Evolutionary conservation across 169 alveolate genomes (phyloP).

Genomic region (Cryptosporidium sp.): DNA sequence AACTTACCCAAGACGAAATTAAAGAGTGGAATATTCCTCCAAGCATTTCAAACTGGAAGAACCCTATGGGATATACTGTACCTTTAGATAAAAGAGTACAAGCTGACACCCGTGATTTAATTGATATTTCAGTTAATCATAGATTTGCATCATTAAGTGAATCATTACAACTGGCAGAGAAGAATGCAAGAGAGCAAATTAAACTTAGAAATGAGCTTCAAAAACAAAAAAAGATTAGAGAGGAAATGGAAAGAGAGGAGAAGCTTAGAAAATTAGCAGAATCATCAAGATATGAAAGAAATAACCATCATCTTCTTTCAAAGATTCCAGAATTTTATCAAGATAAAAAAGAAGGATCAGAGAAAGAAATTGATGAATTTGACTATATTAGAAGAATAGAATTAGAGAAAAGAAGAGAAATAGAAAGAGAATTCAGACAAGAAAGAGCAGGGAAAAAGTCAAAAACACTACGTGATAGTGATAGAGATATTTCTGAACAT

Average conservation of each 20-base stretch:
- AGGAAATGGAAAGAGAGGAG: constrained; percentile 92
- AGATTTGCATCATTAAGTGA: constrained; percentile 95
- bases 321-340: constrained; percentile 27
- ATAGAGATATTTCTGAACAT: constrained; percentile 93
- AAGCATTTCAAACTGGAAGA: constrained; percentile 97
- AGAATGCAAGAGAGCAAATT: constrained; percentile 96
- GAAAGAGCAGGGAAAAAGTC: constrained; percentile 88
- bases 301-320: constrained; percentile 26
- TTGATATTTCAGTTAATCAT: constrained; percentile 91
- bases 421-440: constrained; percentile 86
- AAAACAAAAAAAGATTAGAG: constrained; percentile 88
- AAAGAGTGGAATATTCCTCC: constrained; percentile 98
- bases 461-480: constrained; percentile 87
- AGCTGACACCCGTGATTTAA: constrained; percentile 96
- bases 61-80: constrained; percentile 96
- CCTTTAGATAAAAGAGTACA: constrained; percentile 97
- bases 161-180: constrained; percentile 93
- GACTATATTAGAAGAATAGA: constrained; percentile 79
- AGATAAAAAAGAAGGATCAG: constrained; percentile 50
- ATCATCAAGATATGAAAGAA: constrained; percentile 90
- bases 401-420: constrained; percentile 84
- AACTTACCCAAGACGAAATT: constrained; percentile 94
- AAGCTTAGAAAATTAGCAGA: constrained; percentile 90
- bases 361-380: constrained; percentile 76
- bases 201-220: constrained; percentile 92